phyloP scores from a whole-genome alignment of 345 rosid genomes.

The Noccaea caerulescens region DNA sequence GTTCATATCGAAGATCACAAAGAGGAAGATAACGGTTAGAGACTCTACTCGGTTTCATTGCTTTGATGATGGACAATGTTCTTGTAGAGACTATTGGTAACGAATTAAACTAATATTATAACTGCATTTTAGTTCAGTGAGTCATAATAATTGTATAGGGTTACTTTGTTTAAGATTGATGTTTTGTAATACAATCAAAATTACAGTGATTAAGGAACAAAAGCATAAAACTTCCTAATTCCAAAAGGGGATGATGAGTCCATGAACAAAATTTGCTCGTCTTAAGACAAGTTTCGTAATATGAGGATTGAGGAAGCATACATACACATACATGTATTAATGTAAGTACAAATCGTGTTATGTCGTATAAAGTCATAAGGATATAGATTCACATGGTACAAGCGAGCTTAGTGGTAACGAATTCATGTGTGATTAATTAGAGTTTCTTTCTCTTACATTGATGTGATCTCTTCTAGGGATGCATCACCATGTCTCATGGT shows the following conservation, averaged over 20 bases:
- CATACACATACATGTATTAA: conserved; percentile 24
- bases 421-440: conserved; percentile 26
- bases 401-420: conserved; percentile 40
- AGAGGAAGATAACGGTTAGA: conserved; percentile 73
- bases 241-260: background rate
- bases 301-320: conserved; percentile 25
- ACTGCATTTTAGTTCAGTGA: background rate
- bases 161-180: background rate
- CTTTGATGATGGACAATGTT: conserved; percentile 82
- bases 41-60: conserved; percentile 85
- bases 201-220: background rate
- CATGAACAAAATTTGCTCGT: conserved; percentile 9
- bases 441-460: conserved; percentile 2
- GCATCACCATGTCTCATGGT: too few species aligned
- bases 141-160: background rate
- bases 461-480: conserved; percentile 9
- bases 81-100: conserved; percentile 92
- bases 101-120: too few species aligned
- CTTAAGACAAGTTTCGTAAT: conserved; percentile 40
- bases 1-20: conserved; percentile 70
- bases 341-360: conserved; percentile 10
- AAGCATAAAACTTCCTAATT: conserved; percentile 19
- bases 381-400: conserved; percentile 36
- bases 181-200: conserved; percentile 13
- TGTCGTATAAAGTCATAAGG: conserved; percentile 22